Evolutionary conservation across 768 basidiomycete genomes (phyloP).

Genomic region (Cystofilobasidium ferigula): DNA sequence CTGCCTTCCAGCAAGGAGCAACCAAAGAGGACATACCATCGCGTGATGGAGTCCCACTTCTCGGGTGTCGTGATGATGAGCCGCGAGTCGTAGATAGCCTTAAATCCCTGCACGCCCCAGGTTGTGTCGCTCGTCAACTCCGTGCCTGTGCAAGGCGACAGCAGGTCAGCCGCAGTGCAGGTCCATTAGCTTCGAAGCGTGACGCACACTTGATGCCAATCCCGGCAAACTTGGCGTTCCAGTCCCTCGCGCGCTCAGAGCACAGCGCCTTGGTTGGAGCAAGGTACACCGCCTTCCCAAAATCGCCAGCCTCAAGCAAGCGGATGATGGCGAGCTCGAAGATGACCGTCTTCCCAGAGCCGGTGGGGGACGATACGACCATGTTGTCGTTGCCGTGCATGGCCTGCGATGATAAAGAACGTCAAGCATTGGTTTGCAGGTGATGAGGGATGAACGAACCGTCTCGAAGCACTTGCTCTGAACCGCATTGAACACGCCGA

Average conservation of each 20-base stretch:
- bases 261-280: slow-evolving; percentile 91
- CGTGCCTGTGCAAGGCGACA: slow-evolving; percentile 47
- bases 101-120: slow-evolving; percentile 54
- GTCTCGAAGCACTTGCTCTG: slow-evolving; percentile 72
- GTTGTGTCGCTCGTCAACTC: slow-evolving; percentile 86
- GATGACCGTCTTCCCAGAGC: slow-evolving; percentile 79
- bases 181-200: background rate
- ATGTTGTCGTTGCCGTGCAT: slow-evolving; percentile 41
- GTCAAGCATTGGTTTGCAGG: background rate
- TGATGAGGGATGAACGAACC: slow-evolving; percentile 42
- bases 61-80: slow-evolving; percentile 90
- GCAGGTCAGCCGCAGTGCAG: slow-evolving; percentile 1
- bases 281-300: slow-evolving; percentile 71
- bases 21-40: slow-evolving; percentile 48
- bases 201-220: slow-evolving; percentile 63
- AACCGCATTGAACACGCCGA: slow-evolving; percentile 80
- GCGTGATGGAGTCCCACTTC: slow-evolving; percentile 90
- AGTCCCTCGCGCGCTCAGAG: slow-evolving; percentile 69
- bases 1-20: background rate
- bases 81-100: slow-evolving; percentile 60
- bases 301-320: slow-evolving; percentile 46
- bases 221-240: slow-evolving; percentile 65
- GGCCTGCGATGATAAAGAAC: slow-evolving; percentile 42
- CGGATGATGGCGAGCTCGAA: slow-evolving; percentile 85
- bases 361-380: slow-evolving; percentile 64